Evolutionary conservation across 129 eudicot genomes (phyloP).

Genomic region (Deinandra increscens): DNA sequence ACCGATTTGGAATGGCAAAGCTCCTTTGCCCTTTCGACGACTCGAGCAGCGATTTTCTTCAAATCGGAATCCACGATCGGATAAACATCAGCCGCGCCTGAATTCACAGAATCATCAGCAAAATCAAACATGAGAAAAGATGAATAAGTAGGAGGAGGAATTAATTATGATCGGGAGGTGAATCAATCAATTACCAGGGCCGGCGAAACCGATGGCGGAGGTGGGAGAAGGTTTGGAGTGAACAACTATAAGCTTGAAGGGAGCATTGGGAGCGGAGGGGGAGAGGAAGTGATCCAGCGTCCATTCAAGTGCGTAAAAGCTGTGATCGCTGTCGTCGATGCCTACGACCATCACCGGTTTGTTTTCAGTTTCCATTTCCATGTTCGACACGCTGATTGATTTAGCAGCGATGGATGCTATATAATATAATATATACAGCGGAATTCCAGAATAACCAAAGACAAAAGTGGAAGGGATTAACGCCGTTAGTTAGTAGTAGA

Average conservation of each 20-base stretch:
- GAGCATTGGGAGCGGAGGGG: conserved; percentile 34
- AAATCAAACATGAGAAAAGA: not conserved
- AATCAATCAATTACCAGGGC: conserved; percentile 83
- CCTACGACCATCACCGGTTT: conserved; percentile 76
- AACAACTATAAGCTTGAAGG: conserved; percentile 55
- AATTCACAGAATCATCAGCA: not conserved
- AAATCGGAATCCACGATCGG: conserved; percentile 68
- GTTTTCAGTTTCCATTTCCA: conserved; percentile 35
- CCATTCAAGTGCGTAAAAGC: conserved; percentile 78
- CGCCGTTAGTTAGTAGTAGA: conserved; percentile 22
- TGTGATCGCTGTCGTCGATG: conserved; percentile 76
- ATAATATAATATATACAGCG: too few species aligned
- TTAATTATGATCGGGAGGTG: too few species aligned
- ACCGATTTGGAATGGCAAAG: conserved; percentile 67
- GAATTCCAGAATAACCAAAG: conserved; percentile 7
- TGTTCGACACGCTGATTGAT: not conserved
- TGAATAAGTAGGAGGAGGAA: not conserved
- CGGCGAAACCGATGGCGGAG: conserved; percentile 58
- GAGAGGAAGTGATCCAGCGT: conserved; percentile 55
- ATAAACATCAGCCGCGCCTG: conserved; percentile 64
- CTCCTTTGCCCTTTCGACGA: conserved; percentile 62
- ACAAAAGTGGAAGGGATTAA: not conserved
- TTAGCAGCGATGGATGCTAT: not conserved
- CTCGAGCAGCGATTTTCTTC: conserved; percentile 83
- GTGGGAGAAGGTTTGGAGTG: conserved; percentile 68